phyloP scores from a whole-genome alignment of 1,284 basidiomycete genomes.

The Malassezia yamatoensis region DNA sequence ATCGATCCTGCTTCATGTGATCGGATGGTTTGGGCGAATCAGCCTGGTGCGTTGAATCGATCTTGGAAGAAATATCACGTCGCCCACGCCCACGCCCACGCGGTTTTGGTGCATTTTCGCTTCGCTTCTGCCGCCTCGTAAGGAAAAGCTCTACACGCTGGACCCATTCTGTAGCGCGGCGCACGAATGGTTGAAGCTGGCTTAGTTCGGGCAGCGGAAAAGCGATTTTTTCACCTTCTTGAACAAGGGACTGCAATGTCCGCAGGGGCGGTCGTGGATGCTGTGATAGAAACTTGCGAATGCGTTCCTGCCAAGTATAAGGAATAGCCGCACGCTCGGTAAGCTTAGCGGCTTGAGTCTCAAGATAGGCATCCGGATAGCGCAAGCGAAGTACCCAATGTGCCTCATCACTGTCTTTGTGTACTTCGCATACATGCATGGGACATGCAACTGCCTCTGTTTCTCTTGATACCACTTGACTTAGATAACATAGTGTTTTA shows the following conservation, averaged over 20 bases:
- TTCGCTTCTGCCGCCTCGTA: conserved; percentile 52
- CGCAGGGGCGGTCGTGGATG: conserved; percentile 61
- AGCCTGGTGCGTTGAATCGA: neutral
- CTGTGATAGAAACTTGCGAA: conserved; percentile 58
- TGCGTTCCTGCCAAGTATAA: conserved; percentile 62
- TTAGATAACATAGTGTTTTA: conserved; percentile 90
- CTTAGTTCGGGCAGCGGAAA: conserved; percentile 63
- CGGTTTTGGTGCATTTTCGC: conserved; percentile 1
- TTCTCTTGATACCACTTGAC: conserved; percentile 61
- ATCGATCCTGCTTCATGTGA: conserved; percentile 16
- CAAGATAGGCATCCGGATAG: conserved; percentile 68
- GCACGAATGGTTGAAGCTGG: conserved; percentile 66
- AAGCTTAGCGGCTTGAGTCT: conserved; percentile 26
- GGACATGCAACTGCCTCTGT: conserved; percentile 66
- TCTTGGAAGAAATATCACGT: too few relatives aligned
- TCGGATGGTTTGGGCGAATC: conserved; percentile 2
- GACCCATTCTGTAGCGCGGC: conserved; percentile 71
- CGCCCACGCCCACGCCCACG: neutral
- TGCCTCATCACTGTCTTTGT: conserved; percentile 57
- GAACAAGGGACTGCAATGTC: conserved; percentile 63
- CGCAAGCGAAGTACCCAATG: conserved; percentile 62
- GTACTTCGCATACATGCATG: conserved; percentile 69
- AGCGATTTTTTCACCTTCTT: conserved; percentile 76
- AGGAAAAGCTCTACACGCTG: conserved; percentile 52
- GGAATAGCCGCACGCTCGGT: conserved; percentile 65